These are phyloP conservation scores for Sclerospora graminicola DNA, from an alignment of 352 stramenopile species.

Conservation along the genomic window DNA sequence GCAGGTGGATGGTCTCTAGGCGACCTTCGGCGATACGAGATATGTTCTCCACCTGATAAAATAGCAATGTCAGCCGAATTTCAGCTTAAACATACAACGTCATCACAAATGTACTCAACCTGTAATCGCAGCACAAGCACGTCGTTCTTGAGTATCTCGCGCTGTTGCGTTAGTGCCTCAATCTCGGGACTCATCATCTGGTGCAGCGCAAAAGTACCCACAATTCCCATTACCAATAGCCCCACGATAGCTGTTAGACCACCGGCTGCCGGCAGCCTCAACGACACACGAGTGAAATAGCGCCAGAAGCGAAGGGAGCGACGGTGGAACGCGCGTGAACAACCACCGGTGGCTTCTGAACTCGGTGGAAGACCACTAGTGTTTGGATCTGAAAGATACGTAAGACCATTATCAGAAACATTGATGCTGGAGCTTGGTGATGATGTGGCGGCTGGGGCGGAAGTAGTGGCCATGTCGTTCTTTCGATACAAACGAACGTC, in stretches of 20 bases:
- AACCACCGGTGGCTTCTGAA: conserved; percentile 9
- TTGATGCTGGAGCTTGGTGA: conserved; percentile 15
- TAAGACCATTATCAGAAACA: conserved; percentile 12
- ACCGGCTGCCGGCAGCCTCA: conserved; percentile 22
- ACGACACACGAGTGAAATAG: conserved; percentile 20
- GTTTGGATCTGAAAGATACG: conserved; percentile 12
- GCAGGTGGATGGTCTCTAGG: conserved; percentile 57
- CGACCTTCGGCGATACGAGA: conserved; percentile 55
- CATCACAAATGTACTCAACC: too few species aligned
- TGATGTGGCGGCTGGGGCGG: not conserved
- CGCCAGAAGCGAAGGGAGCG: conserved; percentile 11
- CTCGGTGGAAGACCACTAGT: conserved; percentile 1
- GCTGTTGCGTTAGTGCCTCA: conserved; percentile 49
- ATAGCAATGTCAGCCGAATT: conserved; percentile 2
- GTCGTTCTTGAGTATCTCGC: conserved; percentile 40
- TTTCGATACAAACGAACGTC: too few species aligned
- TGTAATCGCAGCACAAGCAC: too few species aligned
- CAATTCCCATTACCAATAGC: conserved; percentile 45
- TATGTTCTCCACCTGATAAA: conserved; percentile 45
- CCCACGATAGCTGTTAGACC: conserved; percentile 37
- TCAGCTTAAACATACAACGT: too few species aligned
- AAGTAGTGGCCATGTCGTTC: too few species aligned
- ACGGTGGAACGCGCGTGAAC: too few species aligned
- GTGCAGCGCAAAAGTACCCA: conserved; percentile 59
- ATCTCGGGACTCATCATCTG: conserved; percentile 74